A percentile compares a stretch with the other conserved stretches of the same genome.
phyloP scores from a whole-genome alignment of 192 early-diverging fungal species.

The Podila epicladia region DNA sequence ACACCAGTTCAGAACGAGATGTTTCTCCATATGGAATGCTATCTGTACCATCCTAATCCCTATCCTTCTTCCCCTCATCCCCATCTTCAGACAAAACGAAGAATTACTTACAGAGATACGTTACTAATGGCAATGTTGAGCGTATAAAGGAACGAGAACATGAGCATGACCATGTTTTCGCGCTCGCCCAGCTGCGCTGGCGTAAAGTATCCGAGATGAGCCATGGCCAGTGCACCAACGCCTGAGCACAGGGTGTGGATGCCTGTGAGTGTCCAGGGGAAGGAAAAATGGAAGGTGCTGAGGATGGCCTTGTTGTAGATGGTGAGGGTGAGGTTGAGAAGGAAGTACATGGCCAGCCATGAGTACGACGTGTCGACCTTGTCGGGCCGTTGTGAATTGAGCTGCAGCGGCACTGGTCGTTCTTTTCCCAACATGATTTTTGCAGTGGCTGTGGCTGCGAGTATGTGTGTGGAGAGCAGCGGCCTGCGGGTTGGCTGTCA shows the following conservation, averaged over 20 bases:
- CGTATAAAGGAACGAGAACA: constrained; percentile 89
- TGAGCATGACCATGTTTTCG: constrained; percentile 72
- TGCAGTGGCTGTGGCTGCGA: background rate
- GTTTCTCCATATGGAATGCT: no score
- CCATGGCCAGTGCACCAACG: constrained; percentile 69
- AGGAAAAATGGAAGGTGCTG: constrained; percentile 75
- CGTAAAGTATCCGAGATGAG: constrained; percentile 57
- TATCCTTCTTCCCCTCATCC: background rate
- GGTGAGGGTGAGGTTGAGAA: constrained; percentile 80
- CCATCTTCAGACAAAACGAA: constrained; percentile 27
- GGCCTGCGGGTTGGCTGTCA: background rate
- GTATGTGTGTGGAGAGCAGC: background rate
- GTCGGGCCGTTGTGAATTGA: constrained; percentile 1
- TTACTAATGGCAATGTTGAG: constrained; percentile 91
- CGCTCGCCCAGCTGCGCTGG: constrained; percentile 61
- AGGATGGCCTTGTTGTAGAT: constrained; percentile 89
- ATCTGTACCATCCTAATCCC: no score
- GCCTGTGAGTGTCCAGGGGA: constrained; percentile 89
- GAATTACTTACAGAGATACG: constrained; percentile 75
- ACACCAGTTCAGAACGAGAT: no score
- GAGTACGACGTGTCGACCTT: constrained; percentile 56
- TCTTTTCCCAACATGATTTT: constrained; percentile 24
- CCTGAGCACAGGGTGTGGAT: constrained; percentile 81
- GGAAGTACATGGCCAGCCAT: constrained; percentile 78
- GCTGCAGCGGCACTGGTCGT: constrained; percentile 41